Evolutionary conservation across 257 asterid genomes (phyloP), one percentile per base, ranked within the genome.

Genomic region (Nicotiana benthamiana): DNA sequence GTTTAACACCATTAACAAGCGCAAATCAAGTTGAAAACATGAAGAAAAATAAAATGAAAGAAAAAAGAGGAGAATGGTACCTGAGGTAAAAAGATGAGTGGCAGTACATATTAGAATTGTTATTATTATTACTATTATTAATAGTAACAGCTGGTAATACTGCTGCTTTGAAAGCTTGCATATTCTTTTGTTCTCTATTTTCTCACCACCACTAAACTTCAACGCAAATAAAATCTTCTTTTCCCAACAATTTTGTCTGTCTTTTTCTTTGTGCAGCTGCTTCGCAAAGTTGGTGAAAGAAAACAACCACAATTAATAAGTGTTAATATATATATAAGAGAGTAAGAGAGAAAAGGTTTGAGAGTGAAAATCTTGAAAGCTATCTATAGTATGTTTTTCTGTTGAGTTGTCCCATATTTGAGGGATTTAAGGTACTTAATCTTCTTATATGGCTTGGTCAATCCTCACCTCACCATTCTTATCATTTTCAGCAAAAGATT

Each of bases 21-120:
- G 5, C 6, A 32, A 32, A 32, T 32, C 36, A 32, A 32, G 36
- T 32, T 5, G 36, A 32, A 5, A 32, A 32, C 36, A 32, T 32
- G 36, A 32, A 32, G 36, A 32, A 7, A 36, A 36, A 34, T 5
- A 34, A 1, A 34, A 28, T 13, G 10, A 1, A 54, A 48, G 9
- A 27, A 26, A 26, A 77, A 30, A 10, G 7, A 46, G 57, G 6
- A 74, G 16, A 12, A 16, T 36, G 1, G 26, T 30, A 94, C 98
- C 98, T 91, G 86, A 87, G 89, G 85, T 88, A 90, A 83, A 89
- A 89, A 79, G 90, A 86, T 72, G 94, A 82, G 80, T 84, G 91
- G 92, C 92, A 89, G 83, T 87, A 93, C 79, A 90, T 84, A 82
- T 87, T 92, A 76, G 90, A 84, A 83, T 51, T 36, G 16, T 20